These are phyloP conservation scores for Plectosphaerella plurivora DNA, from an alignment of 2,329 filamentous ascomycete species.

Conservation along the genomic window DNA sequence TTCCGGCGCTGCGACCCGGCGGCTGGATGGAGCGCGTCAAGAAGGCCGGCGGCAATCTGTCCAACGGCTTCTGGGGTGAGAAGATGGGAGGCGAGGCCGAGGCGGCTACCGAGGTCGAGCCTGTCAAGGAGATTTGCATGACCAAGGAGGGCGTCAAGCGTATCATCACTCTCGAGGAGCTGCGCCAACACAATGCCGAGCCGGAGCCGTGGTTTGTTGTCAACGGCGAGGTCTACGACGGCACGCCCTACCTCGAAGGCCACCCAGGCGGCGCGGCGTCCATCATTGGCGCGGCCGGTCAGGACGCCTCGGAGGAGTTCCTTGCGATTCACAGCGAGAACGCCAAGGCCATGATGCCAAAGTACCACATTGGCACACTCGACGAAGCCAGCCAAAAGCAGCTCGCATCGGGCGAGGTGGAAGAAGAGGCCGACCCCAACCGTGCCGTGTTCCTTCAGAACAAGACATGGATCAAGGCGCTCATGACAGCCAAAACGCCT, in stretches of 20 bases:
- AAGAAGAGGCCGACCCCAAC: slow-evolving; percentile 27
- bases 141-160: slow-evolving; percentile 62
- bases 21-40: slow-evolving; percentile 96
- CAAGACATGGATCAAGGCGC: slow-evolving; percentile 68
- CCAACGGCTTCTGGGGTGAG: slow-evolving; percentile 84
- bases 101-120: slow-evolving; percentile 37
- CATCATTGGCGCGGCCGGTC: slow-evolving; percentile 75
- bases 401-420: slow-evolving; percentile 41
- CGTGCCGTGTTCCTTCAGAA: slow-evolving; percentile 65
- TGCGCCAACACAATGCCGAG: slow-evolving; percentile 62
- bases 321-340: slow-evolving; percentile 90
- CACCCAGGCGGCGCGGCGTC: slow-evolving; percentile 86
- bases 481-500: slow-evolving; percentile 61
- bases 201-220: slow-evolving; percentile 81
- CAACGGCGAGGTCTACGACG: slow-evolving; percentile 84
- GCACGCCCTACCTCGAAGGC: slow-evolving; percentile 70
- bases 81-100: slow-evolving; percentile 49
- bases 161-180: slow-evolving; percentile 64
- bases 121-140: slow-evolving; percentile 69
- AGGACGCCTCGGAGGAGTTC: slow-evolving; percentile 84
- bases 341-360: slow-evolving; percentile 83
- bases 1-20: slow-evolving; percentile 69
- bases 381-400: slow-evolving; percentile 51
- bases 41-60: slow-evolving; percentile 72
- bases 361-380: slow-evolving; percentile 79